Base-by-base conservation (phyloP, 768 basidiomycete genomes). In the Paxillus involutus region DNA sequence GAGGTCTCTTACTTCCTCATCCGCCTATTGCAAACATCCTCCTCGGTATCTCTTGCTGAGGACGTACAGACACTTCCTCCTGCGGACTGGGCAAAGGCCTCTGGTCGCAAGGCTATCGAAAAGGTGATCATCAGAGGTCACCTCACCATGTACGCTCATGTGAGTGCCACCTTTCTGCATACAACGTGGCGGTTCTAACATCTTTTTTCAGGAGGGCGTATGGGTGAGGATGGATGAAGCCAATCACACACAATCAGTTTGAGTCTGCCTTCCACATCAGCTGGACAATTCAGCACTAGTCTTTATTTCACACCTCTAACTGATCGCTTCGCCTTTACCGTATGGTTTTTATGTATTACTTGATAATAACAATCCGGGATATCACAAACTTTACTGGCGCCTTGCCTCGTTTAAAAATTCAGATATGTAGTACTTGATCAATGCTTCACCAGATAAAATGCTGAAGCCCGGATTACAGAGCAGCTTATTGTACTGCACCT, bases 1-100 rank as follows among this genome's bases (percentile, higher is more conserved):
- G 83, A 86, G 61, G 69, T 77, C 3, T 85, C 84, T 1, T 88
- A 83, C 67, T 77, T 86, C 68, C 74, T 88, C 42, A 74, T 83
- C 44, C 77, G 81, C 10, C 70, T 88, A 8, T 65, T 87, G 6
- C 86, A 88, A 62, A 64, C 64, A 10, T 85, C 84, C 66, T 75
- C 75, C 4, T 61, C 63, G 2, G 67, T 88, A 39, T 59, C 66
- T 3, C 72, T 83, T 19, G 79, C 75, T 2, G 66, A 65, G 5
- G 76, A 79, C 13, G 76, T 76, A 0, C 81, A 81, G 6, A 72
- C 75, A 2, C 67, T 65, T 24, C 76, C 82, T 3, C 83, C 83
- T 0, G 57, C 67, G 1, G 68, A 69, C 11, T 84, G 83, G 83
- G 64, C 68, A 11, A 41, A 55, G 1, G 61, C 62, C 14, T 56